These are phyloP conservation scores for Syncephalastrum contaminatum DNA, from an alignment of 371 early-diverging fungal species.

Conservation along the genomic window DNA sequence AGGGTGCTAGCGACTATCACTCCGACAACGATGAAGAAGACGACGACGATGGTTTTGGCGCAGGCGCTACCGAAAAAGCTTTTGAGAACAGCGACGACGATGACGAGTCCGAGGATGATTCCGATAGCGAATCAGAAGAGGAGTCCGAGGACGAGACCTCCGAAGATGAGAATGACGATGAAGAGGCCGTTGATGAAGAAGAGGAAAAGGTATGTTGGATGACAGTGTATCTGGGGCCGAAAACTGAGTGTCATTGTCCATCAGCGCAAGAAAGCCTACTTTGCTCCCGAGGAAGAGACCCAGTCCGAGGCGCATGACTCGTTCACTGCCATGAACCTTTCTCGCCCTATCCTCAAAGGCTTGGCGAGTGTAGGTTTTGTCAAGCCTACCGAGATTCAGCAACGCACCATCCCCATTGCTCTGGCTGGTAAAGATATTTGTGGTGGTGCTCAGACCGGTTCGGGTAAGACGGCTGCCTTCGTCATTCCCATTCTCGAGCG, in stretches of 20 bases:
- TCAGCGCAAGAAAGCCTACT: slow-evolving; percentile 73
- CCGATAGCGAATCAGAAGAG: slow-evolving; percentile 27
- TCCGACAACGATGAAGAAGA: slow-evolving; percentile 48
- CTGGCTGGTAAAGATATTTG: slow-evolving; percentile 98
- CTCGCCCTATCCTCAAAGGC: slow-evolving; percentile 93
- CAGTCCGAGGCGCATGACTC: slow-evolving; percentile 55
- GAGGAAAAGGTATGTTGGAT: slow-evolving; percentile 31
- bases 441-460: slow-evolving; percentile 99
- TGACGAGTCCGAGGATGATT: slow-evolving; percentile 17
- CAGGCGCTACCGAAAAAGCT: slow-evolving; percentile 47
- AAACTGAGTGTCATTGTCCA: slow-evolving; percentile 7
- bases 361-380: slow-evolving; percentile 88
- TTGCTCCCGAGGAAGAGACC: slow-evolving; percentile 65
- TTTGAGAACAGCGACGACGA: slow-evolving; percentile 21
- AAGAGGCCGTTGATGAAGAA: slow-evolving; percentile 43
- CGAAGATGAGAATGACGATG: slow-evolving; percentile 32
- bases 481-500: slow-evolving; percentile 97
- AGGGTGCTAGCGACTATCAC: slow-evolving; percentile 37
- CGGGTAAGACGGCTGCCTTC: slow-evolving; percentile 99
- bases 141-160: slow-evolving; percentile 15
- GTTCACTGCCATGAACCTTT: slow-evolving; percentile 90
- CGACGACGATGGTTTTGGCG: slow-evolving; percentile 60
- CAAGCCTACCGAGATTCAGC: slow-evolving; percentile 97
- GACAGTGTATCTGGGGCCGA: slow-evolving; percentile 33
- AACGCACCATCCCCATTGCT: slow-evolving; percentile 94